Base-by-base conservation (phyloP, 106 monocot genomes). In the Vanilla planifolia region DNA sequence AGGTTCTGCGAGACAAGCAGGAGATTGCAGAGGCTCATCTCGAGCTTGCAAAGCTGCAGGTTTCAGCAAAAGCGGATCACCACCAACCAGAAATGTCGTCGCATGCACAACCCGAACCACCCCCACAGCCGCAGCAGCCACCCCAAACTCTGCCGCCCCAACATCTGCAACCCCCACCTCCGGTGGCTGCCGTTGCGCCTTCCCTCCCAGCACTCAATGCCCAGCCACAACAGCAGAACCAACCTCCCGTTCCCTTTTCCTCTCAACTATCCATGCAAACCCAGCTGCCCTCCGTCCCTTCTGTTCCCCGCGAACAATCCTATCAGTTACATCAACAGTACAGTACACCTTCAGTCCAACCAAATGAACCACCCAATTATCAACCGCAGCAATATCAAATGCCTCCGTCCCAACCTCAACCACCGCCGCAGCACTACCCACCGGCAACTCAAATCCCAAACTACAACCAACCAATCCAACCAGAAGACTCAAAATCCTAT, bases 1-100 rank as follows among this genome's bases (percentile, higher is more conserved):
- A 95, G 53, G 66, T 81, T 51, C 39, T 95, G 13, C 83, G 83
- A 14, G 86, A 84, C 67, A 95, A 84, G 45, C 85, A 90, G 59
- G 83, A 86, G 47, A 78, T 84, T 16, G 44, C 68, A 15, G 94
- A 95, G 55, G 47, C 89, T 61, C 86, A 89, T 47, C 29, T 71
- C 6, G 80, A 95, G 32, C 75, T 78, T 21, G 25, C 75, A 64
- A 85, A 89, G 51, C 42, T 83, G 19, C 77, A 86, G 69, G 34
- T 48, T 42, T 70, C 79, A 32, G 58, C 75, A 14, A 79, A 72
- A 48, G 47, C 32, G 35, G 71, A 72, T 8, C 63, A 73, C 15
- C 44, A 26, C 11, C 56, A 13, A 17, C 35, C 57, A 17, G 57
- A 57, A 36, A n/a, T n/a, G n/a, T 34, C 8, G 20, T 36, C 20